Conservation (phyloP, 2,329 filamentous ascomycete genomes). For the Delphinella strobiligena region DNA sequence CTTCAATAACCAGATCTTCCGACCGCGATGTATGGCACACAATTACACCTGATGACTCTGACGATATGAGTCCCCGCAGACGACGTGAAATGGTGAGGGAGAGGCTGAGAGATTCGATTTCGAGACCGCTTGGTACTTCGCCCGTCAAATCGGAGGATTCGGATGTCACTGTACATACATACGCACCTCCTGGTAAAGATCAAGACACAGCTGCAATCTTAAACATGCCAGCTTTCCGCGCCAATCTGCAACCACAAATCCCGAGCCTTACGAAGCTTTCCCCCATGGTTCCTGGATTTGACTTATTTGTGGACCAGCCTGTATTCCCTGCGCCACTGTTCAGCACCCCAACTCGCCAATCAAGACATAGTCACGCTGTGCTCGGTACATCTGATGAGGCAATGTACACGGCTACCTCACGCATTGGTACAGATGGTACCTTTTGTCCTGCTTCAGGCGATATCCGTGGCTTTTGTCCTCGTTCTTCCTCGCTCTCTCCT, state of each 20-base stretch:
- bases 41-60: not conserved
- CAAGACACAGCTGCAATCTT: not conserved
- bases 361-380: too few relatives aligned
- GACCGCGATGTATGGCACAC: conserved; percentile 8
- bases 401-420: conserved; percentile 5
- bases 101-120: not conserved
- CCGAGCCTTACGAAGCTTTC: conserved; percentile 1
- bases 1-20: conserved; percentile 3
- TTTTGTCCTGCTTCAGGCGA: not conserved
- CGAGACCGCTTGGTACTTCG: not conserved
- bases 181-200: not conserved
- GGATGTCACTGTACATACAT: too few relatives aligned
- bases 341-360: too few relatives aligned
- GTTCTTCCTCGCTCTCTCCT: not conserved
- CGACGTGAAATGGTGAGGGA: not conserved
- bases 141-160: too few relatives aligned
- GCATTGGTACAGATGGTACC: not conserved
- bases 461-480: not conserved
- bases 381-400: conserved; percentile 7
- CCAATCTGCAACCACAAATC: not conserved
- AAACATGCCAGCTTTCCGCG: not conserved
- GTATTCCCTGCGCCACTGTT: too few relatives aligned
- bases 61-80: not conserved
- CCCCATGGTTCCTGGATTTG: too few relatives aligned
- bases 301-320: too few relatives aligned